Evolutionary conservation across 2,329 filamentous ascomycete species (phyloP), one percentile per base, ranked within the genome.

Genomic region (Trichoderma sp.): DNA sequence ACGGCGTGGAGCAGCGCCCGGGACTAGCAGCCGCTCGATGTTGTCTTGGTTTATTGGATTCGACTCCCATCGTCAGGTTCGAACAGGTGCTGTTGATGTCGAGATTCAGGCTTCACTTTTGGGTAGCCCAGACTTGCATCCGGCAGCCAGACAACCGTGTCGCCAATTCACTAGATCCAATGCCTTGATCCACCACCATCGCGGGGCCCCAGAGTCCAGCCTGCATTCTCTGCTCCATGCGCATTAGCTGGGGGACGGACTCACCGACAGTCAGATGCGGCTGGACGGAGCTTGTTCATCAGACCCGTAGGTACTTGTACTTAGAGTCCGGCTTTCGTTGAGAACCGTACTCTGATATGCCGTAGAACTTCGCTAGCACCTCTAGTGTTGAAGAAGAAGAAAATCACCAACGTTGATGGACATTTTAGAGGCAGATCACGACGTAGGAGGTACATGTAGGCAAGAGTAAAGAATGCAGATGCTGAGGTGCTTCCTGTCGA

Each of bases 231-330:
- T 68, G 57, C 57, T 60, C 57, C 57, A 60, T 34, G 57, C n/a
- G 18, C 36, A 39, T 32, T 60, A 60, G 28, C 57, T 32, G 65
- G 71, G 43, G 43, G 43, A 51, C 43, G 43, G 74, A 14, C 71
- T 88, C 67, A 78, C 84, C 74, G 85, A 91, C 32, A 90, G 51
- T 78, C 66, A 28, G 36, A 61, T 70, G 57, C 39, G 66, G 66
- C 24, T 62, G 24, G 66, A 34, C 56, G 66, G 65, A 32, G 66
- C 56, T 47, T 39, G 18, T 21, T 47, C n/a, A 15, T 34, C 26
- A 47, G 66, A 28, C 26, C 15, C 14, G 34, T 36, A 36, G 0
- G 24, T 34, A 39, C n/a, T 34, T 18, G 18, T 28, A 21, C 6
- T 43, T 51, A 3, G n/a, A 21, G n/a, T 51, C n/a, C n/a, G 43